Conservation (phyloP, 179 eudicot species). For the Gypsophila paniculata region DNA sequence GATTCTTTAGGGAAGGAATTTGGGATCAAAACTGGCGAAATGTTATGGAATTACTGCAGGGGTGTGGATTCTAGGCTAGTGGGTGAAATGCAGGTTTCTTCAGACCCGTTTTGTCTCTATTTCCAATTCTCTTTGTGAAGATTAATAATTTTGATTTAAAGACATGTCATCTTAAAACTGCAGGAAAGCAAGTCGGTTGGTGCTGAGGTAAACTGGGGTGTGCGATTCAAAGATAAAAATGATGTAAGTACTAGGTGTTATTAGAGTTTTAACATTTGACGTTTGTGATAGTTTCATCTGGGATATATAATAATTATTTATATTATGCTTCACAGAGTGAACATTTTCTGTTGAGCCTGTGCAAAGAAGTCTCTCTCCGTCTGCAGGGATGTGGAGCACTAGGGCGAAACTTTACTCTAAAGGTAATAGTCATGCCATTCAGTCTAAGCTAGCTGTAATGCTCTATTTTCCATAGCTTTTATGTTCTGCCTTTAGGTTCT, state of each 20-base stretch:
- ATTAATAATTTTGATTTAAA: constrained; percentile 12
- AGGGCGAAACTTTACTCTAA: constrained; percentile 78
- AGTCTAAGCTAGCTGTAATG: not conserved
- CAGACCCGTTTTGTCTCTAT: not conserved
- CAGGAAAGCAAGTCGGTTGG: constrained; percentile 94
- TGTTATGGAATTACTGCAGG: constrained; percentile 89
- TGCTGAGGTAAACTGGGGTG: constrained; percentile 99
- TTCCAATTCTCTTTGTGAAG: not conserved
- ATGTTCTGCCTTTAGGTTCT: not conserved
- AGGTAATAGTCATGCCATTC: constrained; percentile 37
- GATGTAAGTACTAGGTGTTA: constrained; percentile 48
- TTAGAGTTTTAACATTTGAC: not conserved
- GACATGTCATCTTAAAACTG: constrained; percentile 12
- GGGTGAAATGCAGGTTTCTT: constrained; percentile 74
- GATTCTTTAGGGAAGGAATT: constrained; percentile 80
- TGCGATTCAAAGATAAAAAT: constrained; percentile 65
- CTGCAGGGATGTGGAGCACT: constrained; percentile 76
- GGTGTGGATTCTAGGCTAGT: constrained; percentile 78
- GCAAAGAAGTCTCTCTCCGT: constrained; percentile 90
- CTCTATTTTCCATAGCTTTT: not conserved
- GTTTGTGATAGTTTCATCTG: constrained; percentile 1
- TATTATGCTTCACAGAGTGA: constrained; percentile 49
- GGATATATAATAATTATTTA: not conserved
- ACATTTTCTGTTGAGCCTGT: constrained; percentile 56
- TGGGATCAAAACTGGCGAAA: constrained; percentile 90